Conservation (phyloP, 768 basidiomycete species). For the Rhodotorula paludigena region DNA sequence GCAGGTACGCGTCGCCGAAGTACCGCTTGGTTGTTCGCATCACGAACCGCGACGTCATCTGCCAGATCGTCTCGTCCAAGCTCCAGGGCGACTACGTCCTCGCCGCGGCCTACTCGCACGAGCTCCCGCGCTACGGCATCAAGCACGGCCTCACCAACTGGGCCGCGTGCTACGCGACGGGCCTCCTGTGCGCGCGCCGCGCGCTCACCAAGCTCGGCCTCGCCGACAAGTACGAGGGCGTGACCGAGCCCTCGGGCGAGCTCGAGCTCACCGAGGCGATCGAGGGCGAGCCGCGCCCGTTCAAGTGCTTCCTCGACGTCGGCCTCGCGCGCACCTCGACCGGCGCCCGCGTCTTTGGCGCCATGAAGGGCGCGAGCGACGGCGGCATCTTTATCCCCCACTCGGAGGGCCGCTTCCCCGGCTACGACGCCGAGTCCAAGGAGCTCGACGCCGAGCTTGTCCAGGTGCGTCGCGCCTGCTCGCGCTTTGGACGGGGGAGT, state of each 20-base stretch:
- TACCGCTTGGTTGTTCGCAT: constrained; percentile 98
- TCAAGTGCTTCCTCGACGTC: constrained; percentile 98
- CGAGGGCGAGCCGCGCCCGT: constrained; percentile 94
- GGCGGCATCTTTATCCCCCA: constrained; percentile 98
- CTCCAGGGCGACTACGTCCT: constrained; percentile 95
- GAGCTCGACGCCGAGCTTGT: constrained; percentile 84
- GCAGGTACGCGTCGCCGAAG: constrained; percentile 70
- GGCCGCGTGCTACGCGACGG: constrained; percentile 96
- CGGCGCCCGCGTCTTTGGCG: constrained; percentile 94
- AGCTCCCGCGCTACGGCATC: constrained; percentile 93
- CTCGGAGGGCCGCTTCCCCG: constrained; percentile 93
- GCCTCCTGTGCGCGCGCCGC: constrained; percentile 88
- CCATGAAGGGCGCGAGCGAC: constrained; percentile 96
- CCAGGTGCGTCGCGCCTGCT: not conserved
- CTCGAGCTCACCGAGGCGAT: constrained; percentile 74
- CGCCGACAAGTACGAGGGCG: constrained; percentile 96
- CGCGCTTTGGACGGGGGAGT: no score
- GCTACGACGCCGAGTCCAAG: constrained; percentile 89
- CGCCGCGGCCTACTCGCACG: constrained; percentile 76
- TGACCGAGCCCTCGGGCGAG: constrained; percentile 82
- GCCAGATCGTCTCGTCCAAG: constrained; percentile 93
- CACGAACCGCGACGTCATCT: constrained; percentile 94
- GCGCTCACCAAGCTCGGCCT: constrained; percentile 91
- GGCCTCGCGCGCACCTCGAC: constrained; percentile 97
- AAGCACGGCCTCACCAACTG: constrained; percentile 98